These are phyloP conservation scores for Scutellaria minor DNA, from an alignment of 257 asterid species.

Conservation along the genomic window DNA sequence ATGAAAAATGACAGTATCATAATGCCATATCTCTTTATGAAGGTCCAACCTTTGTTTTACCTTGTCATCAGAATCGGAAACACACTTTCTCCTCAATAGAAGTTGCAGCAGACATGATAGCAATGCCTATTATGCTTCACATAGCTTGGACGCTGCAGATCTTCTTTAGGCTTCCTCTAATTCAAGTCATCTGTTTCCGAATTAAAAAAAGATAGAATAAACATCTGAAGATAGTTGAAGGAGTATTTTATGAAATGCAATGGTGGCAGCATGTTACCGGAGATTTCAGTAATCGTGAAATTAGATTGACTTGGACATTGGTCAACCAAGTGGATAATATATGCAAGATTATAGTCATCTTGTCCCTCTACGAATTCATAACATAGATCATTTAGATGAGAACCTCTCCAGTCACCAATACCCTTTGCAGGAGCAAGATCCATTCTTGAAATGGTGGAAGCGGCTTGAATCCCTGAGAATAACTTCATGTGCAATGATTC, in stretches of 20 bases:
- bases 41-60: too few species aligned
- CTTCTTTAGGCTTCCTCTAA: neutral
- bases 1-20: conserved; percentile 8
- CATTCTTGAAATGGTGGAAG: conserved; percentile 87
- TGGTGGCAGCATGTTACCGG: neutral
- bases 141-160: neutral
- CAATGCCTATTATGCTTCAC: too few species aligned
- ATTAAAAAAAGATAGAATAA: neutral
- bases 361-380: conserved; percentile 11
- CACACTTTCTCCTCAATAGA: neutral
- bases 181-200: neutral
- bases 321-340: neutral
- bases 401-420: conserved; percentile 63
- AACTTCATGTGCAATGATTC: conserved; percentile 72
- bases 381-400: neutral
- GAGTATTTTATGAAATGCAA: neutral
- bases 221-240: neutral
- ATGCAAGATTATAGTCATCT: neutral
- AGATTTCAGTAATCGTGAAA: neutral
- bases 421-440: conserved; percentile 88
- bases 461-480: conserved; percentile 89
- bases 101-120: neutral
- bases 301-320: neutral
- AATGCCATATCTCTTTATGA: neutral
- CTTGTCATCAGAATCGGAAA: neutral